phyloP scores from a whole-genome alignment of 441 rosid genomes.

The Erysimum pusillum region DNA sequence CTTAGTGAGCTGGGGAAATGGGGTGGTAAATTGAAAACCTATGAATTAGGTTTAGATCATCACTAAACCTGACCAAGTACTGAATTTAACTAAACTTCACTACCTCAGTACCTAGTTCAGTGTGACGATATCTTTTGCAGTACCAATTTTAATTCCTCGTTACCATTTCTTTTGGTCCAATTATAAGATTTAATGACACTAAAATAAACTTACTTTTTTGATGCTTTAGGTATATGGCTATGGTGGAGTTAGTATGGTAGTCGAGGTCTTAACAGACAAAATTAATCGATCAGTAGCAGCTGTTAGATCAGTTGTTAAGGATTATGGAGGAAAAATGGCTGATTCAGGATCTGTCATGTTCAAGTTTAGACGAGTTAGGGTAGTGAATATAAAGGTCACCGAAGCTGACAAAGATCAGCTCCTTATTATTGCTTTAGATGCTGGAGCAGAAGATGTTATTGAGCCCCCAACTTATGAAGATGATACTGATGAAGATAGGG shows the following conservation, averaged over 20 bases:
- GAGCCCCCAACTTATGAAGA: constrained; percentile 81
- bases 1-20: background rate
- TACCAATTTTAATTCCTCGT: background rate
- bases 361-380: constrained; percentile 83
- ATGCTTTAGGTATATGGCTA: constrained; percentile 82
- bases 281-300: constrained; percentile 87
- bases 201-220: constrained; percentile 16
- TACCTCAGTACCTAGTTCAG: background rate
- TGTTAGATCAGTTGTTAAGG: constrained; percentile 83
- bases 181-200: constrained; percentile 23
- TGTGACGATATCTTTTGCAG: background rate
- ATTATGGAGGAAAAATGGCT: constrained; percentile 93
- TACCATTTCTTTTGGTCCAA: background rate
- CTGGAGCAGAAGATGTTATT: constrained; percentile 96
- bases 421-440: constrained; percentile 76
- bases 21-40: background rate
- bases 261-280: constrained; percentile 92
- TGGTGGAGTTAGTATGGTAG: constrained; percentile 93
- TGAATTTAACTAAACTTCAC: background rate
- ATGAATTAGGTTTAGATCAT: constrained; percentile 11
- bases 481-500: constrained; percentile 73
- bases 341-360: constrained; percentile 93
- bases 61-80: background rate
- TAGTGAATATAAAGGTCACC: constrained; percentile 72
- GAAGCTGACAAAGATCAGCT: constrained; percentile 90